Conservation (phyloP, 352 stramenopile species). For the Globisporangium middletonii region DNA sequence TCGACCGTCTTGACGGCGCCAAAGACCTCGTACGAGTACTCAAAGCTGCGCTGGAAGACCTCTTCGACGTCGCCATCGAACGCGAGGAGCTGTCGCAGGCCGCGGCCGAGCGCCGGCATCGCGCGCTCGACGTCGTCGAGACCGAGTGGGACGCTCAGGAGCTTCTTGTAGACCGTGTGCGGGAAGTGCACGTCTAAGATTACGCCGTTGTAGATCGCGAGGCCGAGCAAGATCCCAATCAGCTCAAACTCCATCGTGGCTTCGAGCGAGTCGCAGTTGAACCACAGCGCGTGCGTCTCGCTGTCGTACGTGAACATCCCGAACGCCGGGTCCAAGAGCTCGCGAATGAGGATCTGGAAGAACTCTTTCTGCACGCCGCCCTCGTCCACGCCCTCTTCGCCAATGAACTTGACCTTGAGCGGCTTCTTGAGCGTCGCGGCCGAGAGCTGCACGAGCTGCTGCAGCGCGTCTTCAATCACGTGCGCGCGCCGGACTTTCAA, state of each 20-base stretch:
- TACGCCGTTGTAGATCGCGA: conserved; percentile 84
- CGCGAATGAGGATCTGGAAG: conserved; percentile 76
- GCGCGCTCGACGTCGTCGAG: conserved; percentile 54
- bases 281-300: conserved; percentile 66
- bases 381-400: conserved; percentile 78
- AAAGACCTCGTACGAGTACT: conserved; percentile 80
- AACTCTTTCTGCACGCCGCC: conserved; percentile 80
- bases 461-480: conserved; percentile 69
- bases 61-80: conserved; percentile 68
- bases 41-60: conserved; percentile 67
- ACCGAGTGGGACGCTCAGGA: conserved; percentile 47
- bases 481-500: conserved; percentile 63
- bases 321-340: conserved; percentile 67
- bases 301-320: conserved; percentile 80
- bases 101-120: conserved; percentile 53
- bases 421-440: conserved; percentile 71
- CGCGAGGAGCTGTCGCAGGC: conserved; percentile 53
- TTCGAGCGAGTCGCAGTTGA: conserved; percentile 80
- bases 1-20: conserved; percentile 75
- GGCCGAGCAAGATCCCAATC: conserved; percentile 71
- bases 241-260: conserved; percentile 82
- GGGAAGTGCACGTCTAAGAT: conserved; percentile 82
- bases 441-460: conserved; percentile 59
- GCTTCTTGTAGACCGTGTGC: conserved; percentile 79
- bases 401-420: conserved; percentile 81